Base-by-base conservation (phyloP, 805 yeast species). In the Cyberlindnera samutprakarnensis region DNA sequence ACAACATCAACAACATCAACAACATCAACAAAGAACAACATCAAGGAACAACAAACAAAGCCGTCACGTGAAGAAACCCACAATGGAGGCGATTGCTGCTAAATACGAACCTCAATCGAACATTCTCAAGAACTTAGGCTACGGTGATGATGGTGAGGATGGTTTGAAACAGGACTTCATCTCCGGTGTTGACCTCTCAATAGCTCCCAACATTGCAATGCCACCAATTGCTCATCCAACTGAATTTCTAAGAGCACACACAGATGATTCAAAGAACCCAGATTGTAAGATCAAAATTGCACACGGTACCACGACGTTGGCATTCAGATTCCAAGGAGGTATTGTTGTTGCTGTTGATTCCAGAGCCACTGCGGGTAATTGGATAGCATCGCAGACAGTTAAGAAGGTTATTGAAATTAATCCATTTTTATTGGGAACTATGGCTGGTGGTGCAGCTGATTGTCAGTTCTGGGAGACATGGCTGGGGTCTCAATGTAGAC, bases 381-480 rank as follows among this genome's bases (percentile, higher is more conserved):
- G 96, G 96, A 81, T 92, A 49, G 97, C 96, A 14, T 87, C 96
- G 12, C 96, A 88, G 58, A 87, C 96, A 3, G 98, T 92, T 42
- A 90, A 90, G 62, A 92, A 92, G 61, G 98, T 92, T 35, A 87
- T 92, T 51, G 90, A 90, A 60, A 92, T 92, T 62, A 92, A 92
- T 60, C 96, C 96, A 33, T 82, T 84, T 57, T 63, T 92, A 43
- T 70, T 92, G 49, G 98, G 98, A 44, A 92, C 98, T 14, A 78
- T 92, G 96, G 98, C 98, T 21, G 98, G 98, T 63, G 97, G 97
- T 66, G 98, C 98, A 30, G 97, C 97, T 20, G 98, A 92, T 63
- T 92, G 98, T 69, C 98, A 92, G 60, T 92, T 70, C 62, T 92
- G 98, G 98, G 97, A 92, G 64, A 85, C 96, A 23, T 92, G 97